phyloP scores from a whole-genome alignment of 176 grass and related monocot species.

The Lolium rigidum region DNA sequence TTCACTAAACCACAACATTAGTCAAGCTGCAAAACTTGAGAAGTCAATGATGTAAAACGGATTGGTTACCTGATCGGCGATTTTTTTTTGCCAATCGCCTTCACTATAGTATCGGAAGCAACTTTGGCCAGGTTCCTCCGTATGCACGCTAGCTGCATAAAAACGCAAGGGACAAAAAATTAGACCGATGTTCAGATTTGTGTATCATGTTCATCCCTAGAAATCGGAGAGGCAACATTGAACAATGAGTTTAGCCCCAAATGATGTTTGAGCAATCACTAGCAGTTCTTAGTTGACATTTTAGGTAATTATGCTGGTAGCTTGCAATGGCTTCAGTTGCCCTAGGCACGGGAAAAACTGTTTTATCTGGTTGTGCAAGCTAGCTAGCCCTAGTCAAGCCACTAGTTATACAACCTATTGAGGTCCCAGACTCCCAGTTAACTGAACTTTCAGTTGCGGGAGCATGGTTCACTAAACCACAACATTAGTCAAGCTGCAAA shows the following conservation, averaged over 20 bases:
- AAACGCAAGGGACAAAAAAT: not conserved
- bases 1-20: not conserved
- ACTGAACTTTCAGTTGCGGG: not conserved
- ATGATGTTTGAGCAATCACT: not conserved
- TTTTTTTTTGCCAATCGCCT: too few species aligned
- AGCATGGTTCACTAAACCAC: not conserved
- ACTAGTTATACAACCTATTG: too few species aligned
- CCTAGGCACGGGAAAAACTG: not conserved
- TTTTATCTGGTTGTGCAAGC: not conserved
- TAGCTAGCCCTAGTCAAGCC: not conserved
- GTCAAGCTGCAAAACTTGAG: not conserved
- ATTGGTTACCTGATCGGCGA: too few species aligned
- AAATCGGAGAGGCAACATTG: too few species aligned
- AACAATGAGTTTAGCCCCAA: too few species aligned
- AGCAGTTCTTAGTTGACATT: not conserved
- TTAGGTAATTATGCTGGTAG: not conserved
- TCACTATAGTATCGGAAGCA: too few species aligned
- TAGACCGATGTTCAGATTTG: too few species aligned
- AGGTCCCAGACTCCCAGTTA: not conserved
- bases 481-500: not conserved
- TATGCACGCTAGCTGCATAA: not conserved
- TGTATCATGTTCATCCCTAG: too few species aligned
- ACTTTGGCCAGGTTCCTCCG: too few species aligned
- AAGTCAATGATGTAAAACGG: not conserved
- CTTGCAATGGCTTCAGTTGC: not conserved